A percentile compares a stretch with the other conserved stretches of the same genome.
These are phyloP conservation scores for Quercus gilva DNA, from an alignment of 306 rosid species.

Conservation along the genomic window DNA sequence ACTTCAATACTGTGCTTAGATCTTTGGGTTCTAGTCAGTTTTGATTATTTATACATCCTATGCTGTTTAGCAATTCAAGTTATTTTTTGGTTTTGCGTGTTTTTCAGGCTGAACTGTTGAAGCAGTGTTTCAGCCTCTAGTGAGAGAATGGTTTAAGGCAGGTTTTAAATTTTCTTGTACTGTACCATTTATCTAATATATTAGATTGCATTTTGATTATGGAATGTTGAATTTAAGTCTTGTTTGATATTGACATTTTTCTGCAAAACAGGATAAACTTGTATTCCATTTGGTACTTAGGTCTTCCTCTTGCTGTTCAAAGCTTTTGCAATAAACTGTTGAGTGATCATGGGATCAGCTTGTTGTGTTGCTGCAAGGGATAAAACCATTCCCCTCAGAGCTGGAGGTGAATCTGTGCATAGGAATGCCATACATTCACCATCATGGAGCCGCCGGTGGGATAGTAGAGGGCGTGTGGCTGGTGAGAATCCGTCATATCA, in stretches of 20 bases:
- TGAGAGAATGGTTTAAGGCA: not conserved
- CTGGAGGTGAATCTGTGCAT: conserved; percentile 34
- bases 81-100: conserved; percentile 7
- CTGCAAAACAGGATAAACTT: not conserved
- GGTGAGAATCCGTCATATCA: conserved; percentile 46
- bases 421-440: conserved; percentile 50
- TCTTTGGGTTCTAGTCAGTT: conserved; percentile 6
- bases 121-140: conserved; percentile 11
- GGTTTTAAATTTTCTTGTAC: not conserved
- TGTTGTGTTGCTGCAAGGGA: conserved; percentile 58
- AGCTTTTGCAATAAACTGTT: conserved; percentile 10
- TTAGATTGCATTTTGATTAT: not conserved
- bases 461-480: conserved; percentile 49
- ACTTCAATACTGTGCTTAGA: not conserved
- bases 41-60: not conserved
- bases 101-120: conserved; percentile 34
- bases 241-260: not conserved
- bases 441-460: conserved; percentile 55
- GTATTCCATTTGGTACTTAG: not conserved
- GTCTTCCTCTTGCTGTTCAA: not conserved
- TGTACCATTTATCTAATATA: not conserved
- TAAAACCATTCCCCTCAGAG: conserved; percentile 29
- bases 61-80: not conserved
- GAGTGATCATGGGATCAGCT: conserved; percentile 52
- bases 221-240: not conserved